Evolutionary conservation across 73 alveolate species (phyloP).

Genomic region (Halteria grandinella): DNA sequence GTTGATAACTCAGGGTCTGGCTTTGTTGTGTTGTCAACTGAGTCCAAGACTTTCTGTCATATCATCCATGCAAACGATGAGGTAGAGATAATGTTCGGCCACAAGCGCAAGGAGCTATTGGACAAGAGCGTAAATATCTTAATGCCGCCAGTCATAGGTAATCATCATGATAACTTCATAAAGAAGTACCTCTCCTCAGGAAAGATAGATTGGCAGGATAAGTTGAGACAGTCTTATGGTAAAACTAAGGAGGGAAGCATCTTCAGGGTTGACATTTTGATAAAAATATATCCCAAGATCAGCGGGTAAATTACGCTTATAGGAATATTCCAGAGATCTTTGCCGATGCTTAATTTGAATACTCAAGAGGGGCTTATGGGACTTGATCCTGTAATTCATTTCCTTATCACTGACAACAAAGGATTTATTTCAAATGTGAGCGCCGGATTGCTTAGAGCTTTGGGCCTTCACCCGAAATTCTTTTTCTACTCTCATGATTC

Average conservation of each 20-base stretch:
- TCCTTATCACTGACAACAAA: conserved; percentile 37
- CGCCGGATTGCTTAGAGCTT: not conserved
- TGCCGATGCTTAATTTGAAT: too few species aligned
- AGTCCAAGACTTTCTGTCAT: conserved; percentile 10
- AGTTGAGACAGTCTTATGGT: not conserved
- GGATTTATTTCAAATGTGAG: conserved; percentile 31
- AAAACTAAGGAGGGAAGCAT: not conserved
- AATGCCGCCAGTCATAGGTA: too few species aligned
- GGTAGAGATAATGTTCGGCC: conserved; percentile 27
- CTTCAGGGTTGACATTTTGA: conserved; percentile 10
- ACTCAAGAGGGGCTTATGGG: too few species aligned
- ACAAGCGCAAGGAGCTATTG: conserved; percentile 6
- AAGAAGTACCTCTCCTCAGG: too few species aligned
- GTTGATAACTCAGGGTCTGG: conserved; percentile 49
- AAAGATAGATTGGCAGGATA: too few species aligned
- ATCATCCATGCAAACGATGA: conserved; percentile 47
- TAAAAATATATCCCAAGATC: conserved; percentile 32
- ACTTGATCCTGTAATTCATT: too few species aligned
- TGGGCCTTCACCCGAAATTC: conserved; percentile 30
- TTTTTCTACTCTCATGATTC: conserved; percentile 28
- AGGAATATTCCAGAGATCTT: too few species aligned
- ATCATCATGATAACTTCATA: too few species aligned
- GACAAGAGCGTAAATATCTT: conserved; percentile 37
- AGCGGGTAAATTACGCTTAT: not conserved
- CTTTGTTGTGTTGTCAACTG: conserved; percentile 21